Conservation (phyloP, 306 rosid species). For the Oemleria cerasiformis region DNA sequence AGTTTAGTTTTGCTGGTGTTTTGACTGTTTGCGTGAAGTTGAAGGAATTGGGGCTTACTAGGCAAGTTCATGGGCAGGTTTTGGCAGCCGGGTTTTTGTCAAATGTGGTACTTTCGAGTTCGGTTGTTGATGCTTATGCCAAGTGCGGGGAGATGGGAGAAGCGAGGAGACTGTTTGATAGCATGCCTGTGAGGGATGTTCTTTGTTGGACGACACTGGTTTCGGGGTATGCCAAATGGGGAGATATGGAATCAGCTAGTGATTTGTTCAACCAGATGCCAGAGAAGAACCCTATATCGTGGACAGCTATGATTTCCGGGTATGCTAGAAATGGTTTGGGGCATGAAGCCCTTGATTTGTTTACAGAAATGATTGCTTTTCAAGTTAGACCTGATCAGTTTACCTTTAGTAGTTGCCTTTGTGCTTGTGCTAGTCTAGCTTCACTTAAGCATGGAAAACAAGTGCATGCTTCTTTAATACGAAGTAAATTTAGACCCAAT, state of each 20-base stretch:
- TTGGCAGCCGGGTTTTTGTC: conserved; percentile 59
- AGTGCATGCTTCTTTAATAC: conserved; percentile 56
- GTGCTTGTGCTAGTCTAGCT: conserved; percentile 66
- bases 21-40: conserved; percentile 69
- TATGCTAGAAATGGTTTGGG: conserved; percentile 65
- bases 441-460: conserved; percentile 67
- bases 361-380: conserved; percentile 49
- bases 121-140: conserved; percentile 68
- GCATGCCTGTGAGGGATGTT: conserved; percentile 57
- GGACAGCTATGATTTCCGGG: conserved; percentile 74
- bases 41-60: conserved; percentile 50
- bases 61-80: conserved; percentile 86
- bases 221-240: conserved; percentile 62
- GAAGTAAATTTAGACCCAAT: conserved; percentile 57
- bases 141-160: conserved; percentile 66
- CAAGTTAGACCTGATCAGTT: conserved; percentile 67
- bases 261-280: conserved; percentile 70
- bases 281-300: conserved; percentile 58
- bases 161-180: conserved; percentile 59
- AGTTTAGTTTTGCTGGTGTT: conserved; percentile 67
- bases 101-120: conserved; percentile 66
- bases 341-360: conserved; percentile 64
- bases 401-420: conserved; percentile 73
- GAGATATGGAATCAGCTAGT: conserved; percentile 61
- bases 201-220: conserved; percentile 72